Conservation (phyloP, 83 land plant genomes). For the Picea engelmannii region DNA sequence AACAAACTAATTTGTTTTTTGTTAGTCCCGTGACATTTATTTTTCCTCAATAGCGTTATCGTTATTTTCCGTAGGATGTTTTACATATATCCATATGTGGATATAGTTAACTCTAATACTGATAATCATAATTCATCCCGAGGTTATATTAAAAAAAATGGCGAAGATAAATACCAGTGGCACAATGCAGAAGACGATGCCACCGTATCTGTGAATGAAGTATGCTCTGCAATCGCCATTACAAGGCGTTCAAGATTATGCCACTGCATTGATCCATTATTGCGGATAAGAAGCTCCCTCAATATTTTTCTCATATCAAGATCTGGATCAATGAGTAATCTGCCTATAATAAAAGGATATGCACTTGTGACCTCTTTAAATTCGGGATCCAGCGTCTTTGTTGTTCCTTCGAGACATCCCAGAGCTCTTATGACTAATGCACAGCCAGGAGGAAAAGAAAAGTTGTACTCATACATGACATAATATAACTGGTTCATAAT, state of each 20-base stretch:
- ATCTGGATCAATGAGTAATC: conserved; percentile 87
- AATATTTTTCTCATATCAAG: conserved; percentile 94
- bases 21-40: too few species aligned
- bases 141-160: too few species aligned
- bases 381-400: conserved; percentile 89
- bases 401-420: conserved; percentile 97
- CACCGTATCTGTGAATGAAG: too few species aligned
- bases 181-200: too few species aligned
- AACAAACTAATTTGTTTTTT: too few species aligned
- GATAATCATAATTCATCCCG: too few species aligned
- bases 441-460: conserved; percentile 92
- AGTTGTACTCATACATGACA: conserved; percentile 93
- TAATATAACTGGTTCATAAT: conserved; percentile 87
- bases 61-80: too few species aligned
- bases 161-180: too few species aligned
- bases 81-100: too few species aligned
- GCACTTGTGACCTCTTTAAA: conserved; percentile 94
- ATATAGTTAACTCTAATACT: too few species aligned
- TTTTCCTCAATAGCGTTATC: too few species aligned
- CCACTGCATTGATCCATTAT: conserved; percentile 34
- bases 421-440: conserved; percentile 93
- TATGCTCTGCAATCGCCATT: not conserved
- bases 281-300: conserved; percentile 17
- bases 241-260: conserved; percentile 90
- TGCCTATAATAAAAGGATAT: conserved; percentile 93